Evolutionary conservation across 441 rosid species (phyloP).

Genomic region (Biscutella laevigata): DNA sequence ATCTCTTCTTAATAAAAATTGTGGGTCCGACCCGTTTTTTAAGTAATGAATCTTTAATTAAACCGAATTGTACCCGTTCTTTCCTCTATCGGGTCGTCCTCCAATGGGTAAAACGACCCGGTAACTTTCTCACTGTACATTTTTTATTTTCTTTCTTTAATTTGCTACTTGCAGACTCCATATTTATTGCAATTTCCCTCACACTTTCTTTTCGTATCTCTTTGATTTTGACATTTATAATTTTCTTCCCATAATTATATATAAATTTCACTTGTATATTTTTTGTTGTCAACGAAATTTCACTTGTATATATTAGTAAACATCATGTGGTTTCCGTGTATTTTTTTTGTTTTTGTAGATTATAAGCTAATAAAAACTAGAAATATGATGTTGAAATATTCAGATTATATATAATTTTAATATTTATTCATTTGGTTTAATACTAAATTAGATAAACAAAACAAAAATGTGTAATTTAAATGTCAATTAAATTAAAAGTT

Average conservation of each 20-base stretch:
- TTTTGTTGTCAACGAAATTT: no score
- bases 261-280: no score
- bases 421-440: no score
- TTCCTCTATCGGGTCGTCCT: constrained; percentile 14
- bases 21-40: constrained; percentile 23
- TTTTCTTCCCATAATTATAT: neutral
- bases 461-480: no score
- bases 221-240: neutral
- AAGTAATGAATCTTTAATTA: neutral
- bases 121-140: neutral
- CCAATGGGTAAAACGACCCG: neutral
- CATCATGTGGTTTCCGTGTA: no score
- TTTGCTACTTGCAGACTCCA: constrained; percentile 1
- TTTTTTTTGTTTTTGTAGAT: no score
- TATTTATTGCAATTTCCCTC: constrained; percentile 17
- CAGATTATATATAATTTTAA: no score
- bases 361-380: no score
- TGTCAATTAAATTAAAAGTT: no score
- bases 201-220: constrained; percentile 16
- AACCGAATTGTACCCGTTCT: constrained; percentile 18
- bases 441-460: no score
- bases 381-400: no score
- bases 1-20: neutral
- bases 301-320: no score
- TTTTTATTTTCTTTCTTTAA: neutral